Base-by-base conservation (phyloP, 177 flowering plant genomes). In the Vitis hybrid region DNA sequence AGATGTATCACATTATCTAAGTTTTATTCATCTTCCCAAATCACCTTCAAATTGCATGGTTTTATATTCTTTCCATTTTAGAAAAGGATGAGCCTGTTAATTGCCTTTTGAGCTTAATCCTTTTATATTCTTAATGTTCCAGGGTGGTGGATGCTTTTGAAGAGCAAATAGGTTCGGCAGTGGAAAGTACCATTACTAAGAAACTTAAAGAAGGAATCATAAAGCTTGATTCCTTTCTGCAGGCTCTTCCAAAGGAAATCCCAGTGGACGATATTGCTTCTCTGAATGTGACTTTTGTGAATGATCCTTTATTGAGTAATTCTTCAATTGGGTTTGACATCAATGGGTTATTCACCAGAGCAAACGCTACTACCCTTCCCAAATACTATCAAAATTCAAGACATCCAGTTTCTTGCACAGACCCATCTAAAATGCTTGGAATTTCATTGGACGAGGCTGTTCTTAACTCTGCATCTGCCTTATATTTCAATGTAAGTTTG, bases 61-160 rank as follows among this genome's bases (percentile, higher is more conserved):
- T 61, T 14, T 61, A 14, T 61, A 10, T 23, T 23, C 64, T 4
- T 54, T 14, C 55, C 13, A 21, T 4, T 13, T 7, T 26, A 7
- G 6, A 15, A 17, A 54, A 21, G 60, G 45, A 15, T 32, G 2
- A 26, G 14, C 39, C 17, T 71, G n/a, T 3, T 6, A 21, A 50
- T 60, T 45, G 13, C 12, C 30, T 15, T 18, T 21, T 13, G 9
- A 34, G 18, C 54, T 34, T 62, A 19, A 45, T 55, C 65, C 34
- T 64, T 14, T 72, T 74, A 66, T 26, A 11, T 54, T 70, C 62
- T 23, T 70, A 59, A n/a, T 72, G 74, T 74, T 61, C 55, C 80
- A 94, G 99, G 84, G 75, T 92, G 79, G 72, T 91, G 32, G 82
- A 94, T 88, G 94, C 97, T 50, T 94, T 94, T 80, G 82, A 83